Base-by-base conservation (phyloP, 345 rosid species). In the Clausena lansium region DNA sequence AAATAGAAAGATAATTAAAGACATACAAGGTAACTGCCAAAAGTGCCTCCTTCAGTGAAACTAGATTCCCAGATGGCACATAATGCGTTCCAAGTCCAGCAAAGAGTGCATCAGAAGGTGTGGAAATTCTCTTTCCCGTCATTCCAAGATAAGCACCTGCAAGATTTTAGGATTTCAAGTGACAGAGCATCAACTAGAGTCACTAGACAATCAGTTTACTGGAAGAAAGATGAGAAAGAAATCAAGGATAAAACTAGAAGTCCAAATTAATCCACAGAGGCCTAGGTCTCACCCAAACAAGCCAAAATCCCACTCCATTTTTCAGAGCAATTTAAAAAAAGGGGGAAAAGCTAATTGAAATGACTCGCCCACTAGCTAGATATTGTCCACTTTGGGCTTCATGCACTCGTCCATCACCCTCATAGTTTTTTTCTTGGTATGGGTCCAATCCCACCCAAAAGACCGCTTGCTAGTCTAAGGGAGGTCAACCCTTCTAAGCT, bases 81-180 rank as follows among this genome's bases (percentile, higher is more conserved):
- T 89, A 95, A 81, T 92, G 94, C 38, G 98, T 89, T 76, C 98
- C 98, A 36, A 93, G 88, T 79, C 98, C 98, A 17, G 84, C 87
- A 81, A 83, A 93, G 50, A 95, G 81, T 5, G 97, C 98, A 84
- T 93, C 95, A 38, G 99, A 87, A 77, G 98, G 97, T 5, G 96
- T 88, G 7, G 94, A 92, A 66, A 93, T 81, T 77, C 96, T 95
- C 83, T 81, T 89, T 70, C 99, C 97, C 74, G 99, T 93, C 93
- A 95, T 76, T 58, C 98, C 98, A 81, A 95, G 94, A 82, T 92
- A 95, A 75, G 92, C 84, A 79, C 99, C 99, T 95, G 87, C 79
- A 86, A 60, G 62, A 72, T 33, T n/a, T 69, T 39, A 20, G 45
- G 82, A n/a, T 65, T 70, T 59, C 24, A 66, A 30, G 47, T 73